Percentiles rank a stretch among this genome's conserved stretches.
These are phyloP conservation scores for Beauveria bassiana DNA, from an alignment of 2,329 filamentous ascomycete species.

Conservation along the genomic window DNA sequence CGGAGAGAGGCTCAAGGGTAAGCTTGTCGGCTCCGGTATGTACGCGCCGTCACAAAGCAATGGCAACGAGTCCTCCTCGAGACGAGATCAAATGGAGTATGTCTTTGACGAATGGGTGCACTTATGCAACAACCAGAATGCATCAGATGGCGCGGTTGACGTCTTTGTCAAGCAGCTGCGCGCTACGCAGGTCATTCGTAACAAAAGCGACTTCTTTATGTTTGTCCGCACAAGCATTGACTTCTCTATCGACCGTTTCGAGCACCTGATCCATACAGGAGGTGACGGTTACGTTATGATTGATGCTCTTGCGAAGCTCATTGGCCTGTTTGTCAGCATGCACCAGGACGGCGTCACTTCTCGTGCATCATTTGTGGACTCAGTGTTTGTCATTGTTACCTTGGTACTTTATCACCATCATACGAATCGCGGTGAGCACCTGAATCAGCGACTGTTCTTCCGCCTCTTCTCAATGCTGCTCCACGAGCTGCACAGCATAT, in stretches of 20 bases:
- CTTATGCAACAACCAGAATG: constrained; percentile 68
- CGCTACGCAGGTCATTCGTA: constrained; percentile 61
- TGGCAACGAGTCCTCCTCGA: constrained; percentile 44
- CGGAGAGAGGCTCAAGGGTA: constrained; percentile 65
- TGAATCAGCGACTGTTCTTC: constrained; percentile 87
- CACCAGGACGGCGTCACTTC: constrained; percentile 56
- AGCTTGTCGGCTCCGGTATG: constrained; percentile 36
- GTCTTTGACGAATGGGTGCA: constrained; percentile 94
- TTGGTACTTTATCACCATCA: constrained; percentile 83
- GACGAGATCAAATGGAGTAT: constrained; percentile 83
- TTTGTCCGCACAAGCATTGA: constrained; percentile 82
- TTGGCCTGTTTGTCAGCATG: constrained; percentile 67
- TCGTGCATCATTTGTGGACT: constrained; percentile 67
- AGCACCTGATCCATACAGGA: constrained; percentile 58
- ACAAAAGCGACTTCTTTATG: constrained; percentile 65
- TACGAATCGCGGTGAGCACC: constrained; percentile 67
- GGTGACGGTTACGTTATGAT: constrained; percentile 52
- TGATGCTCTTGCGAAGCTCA: constrained; percentile 76
- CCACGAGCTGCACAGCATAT: constrained; percentile 59
- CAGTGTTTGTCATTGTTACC: constrained; percentile 67
- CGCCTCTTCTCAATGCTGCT: constrained; percentile 78
- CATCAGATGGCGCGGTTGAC: constrained; percentile 61
- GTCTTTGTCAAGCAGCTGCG: constrained; percentile 84
- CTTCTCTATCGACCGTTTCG: constrained; percentile 67
- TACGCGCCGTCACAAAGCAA: constrained; percentile 32